phyloP scores from a whole-genome alignment of 306 rosid genomes.

The Erythrophleum fordii region DNA sequence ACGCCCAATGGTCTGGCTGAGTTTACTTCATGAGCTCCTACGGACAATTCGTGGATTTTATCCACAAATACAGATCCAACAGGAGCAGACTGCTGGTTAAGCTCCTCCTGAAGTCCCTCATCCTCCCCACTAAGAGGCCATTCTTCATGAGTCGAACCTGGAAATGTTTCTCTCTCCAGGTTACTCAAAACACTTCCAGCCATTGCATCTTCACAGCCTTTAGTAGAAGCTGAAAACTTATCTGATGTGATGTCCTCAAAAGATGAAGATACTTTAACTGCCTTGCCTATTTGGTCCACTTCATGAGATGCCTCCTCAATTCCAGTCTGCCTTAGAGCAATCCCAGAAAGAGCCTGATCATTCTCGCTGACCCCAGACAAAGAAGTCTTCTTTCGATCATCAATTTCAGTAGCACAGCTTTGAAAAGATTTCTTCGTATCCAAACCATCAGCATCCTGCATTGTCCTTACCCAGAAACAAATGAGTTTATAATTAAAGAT shows the following conservation, averaged over 20 bases:
- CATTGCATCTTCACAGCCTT: constrained; percentile 43
- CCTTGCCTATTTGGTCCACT: constrained; percentile 42
- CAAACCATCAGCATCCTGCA: constrained; percentile 84
- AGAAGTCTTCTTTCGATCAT: constrained; percentile 50
- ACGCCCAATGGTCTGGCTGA: constrained; percentile 33
- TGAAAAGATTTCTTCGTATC: constrained; percentile 49
- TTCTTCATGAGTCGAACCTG: constrained; percentile 43
- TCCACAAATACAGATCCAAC: constrained; percentile 43
- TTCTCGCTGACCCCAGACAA: constrained; percentile 39
- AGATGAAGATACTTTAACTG: constrained; percentile 51
- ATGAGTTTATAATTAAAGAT: constrained; percentile 75
- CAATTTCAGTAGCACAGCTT: constrained; percentile 47
- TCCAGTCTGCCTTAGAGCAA: constrained; percentile 42
- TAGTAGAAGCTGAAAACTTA: constrained; percentile 41
- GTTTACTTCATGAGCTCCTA: constrained; percentile 37
- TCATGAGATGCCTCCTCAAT: constrained; percentile 41
- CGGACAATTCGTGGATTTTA: constrained; percentile 41
- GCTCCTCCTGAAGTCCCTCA: constrained; percentile 36
- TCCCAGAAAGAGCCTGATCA: constrained; percentile 44
- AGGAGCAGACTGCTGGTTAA: constrained; percentile 41
- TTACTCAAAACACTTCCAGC: constrained; percentile 40
- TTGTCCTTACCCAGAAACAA: constrained; percentile 89
- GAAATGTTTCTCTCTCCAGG: constrained; percentile 38
- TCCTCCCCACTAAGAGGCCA: constrained; percentile 40
- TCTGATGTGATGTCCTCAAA: constrained; percentile 44